phyloP scores from a whole-genome alignment of 768 basidiomycete species.

The Panaeolus cyanescens region DNA sequence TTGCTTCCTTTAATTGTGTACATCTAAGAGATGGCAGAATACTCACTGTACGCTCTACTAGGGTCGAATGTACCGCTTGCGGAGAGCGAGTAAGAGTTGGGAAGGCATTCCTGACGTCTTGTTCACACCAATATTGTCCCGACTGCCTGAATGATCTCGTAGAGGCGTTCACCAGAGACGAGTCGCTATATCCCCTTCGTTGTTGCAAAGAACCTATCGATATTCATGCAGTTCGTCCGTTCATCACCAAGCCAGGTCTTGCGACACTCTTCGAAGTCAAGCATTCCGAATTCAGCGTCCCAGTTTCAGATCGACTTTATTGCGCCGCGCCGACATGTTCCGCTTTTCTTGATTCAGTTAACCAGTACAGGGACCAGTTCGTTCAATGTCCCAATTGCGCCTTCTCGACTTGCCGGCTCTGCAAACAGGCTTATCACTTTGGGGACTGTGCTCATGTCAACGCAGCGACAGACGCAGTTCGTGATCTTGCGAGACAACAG shows the following conservation, averaged over 20 bases:
- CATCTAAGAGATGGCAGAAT: no score
- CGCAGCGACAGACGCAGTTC: conserved; percentile 40
- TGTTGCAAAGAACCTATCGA: conserved; percentile 47
- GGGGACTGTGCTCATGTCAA: conserved; percentile 41
- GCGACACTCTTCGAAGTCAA: conserved; percentile 40
- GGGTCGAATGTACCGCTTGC: conserved; percentile 43
- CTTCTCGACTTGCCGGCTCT: conserved; percentile 42
- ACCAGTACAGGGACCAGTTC: conserved; percentile 6
- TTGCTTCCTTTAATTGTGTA: background rate
- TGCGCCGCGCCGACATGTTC: conserved; percentile 53
- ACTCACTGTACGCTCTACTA: conserved; percentile 13
- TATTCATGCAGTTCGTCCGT: conserved; percentile 19
- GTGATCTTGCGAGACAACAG: conserved; percentile 42
- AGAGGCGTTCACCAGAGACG: conserved; percentile 44
- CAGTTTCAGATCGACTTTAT: conserved; percentile 47
- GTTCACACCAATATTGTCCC: conserved; percentile 48
- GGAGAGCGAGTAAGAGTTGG: conserved; percentile 28
- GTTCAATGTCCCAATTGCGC: conserved; percentile 44
- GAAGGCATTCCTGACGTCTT: conserved; percentile 39
- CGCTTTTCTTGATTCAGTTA: conserved; percentile 46
- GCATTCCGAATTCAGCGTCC: conserved; percentile 45
- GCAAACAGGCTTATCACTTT: conserved; percentile 49
- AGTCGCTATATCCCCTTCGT: conserved; percentile 51
- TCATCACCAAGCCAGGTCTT: conserved; percentile 28
- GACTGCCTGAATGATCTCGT: conserved; percentile 45